Conservation (phyloP, 106 monocot species). For the Apostasia shenzhenica region DNA sequence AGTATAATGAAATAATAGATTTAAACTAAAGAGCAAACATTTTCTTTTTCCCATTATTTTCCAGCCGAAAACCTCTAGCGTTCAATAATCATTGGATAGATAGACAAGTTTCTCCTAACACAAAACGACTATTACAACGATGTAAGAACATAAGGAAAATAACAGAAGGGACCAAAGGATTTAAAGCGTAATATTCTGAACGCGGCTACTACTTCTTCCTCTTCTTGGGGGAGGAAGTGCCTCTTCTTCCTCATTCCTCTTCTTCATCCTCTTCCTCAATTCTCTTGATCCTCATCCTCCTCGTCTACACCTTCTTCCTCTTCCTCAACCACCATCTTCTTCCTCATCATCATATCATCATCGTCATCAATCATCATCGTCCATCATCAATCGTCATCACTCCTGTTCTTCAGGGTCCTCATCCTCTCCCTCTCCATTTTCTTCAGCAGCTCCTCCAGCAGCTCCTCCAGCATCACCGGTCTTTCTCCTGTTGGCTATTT, state of each 20-base stretch:
- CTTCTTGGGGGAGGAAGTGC: conserved; percentile 8
- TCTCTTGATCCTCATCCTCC: conserved; percentile 4
- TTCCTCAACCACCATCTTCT: neutral
- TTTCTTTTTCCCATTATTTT: neutral
- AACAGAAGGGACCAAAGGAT: neutral
- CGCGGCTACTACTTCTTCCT: neutral
- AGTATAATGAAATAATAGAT: too few species aligned
- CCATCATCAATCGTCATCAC: conserved; percentile 1
- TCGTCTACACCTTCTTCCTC: neutral
- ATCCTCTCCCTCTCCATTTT: conserved; percentile 6
- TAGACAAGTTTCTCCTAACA: neutral
- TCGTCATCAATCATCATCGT: conserved; percentile 3
- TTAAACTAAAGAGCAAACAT: neutral
- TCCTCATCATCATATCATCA: neutral
- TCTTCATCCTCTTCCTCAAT: conserved; percentile 7
- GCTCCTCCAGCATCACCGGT: neutral
- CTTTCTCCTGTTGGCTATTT: neutral
- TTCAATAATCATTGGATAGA: neutral
- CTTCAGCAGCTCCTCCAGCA: conserved; percentile 2
- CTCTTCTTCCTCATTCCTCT: conserved; percentile 7
- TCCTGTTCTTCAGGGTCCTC: conserved; percentile 2
- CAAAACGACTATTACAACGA: neutral
- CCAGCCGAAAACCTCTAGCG: neutral
- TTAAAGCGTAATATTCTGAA: too few species aligned
- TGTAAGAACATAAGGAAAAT: neutral